Evolutionary conservation across 2,329 filamentous ascomycete species (phyloP).

Genomic region (Sporothrix pallida): DNA sequence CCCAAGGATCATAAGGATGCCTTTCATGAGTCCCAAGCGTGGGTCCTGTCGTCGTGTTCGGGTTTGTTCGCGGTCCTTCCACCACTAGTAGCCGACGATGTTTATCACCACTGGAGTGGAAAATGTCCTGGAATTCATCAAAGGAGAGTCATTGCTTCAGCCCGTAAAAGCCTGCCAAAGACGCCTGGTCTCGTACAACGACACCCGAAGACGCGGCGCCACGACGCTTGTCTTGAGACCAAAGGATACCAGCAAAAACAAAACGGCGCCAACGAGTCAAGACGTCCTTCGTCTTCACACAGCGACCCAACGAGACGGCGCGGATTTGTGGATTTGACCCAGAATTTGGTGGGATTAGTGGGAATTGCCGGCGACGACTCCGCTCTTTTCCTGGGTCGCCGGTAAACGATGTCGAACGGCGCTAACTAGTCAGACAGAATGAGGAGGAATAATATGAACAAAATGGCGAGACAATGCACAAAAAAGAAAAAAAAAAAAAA

Average conservation of each 20-base stretch:
- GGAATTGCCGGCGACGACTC: background rate
- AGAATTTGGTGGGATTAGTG: no score
- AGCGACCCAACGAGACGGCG: background rate
- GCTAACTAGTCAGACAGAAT: background rate
- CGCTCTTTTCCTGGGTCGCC: background rate
- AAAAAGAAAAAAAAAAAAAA: background rate
- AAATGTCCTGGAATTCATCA: no score
- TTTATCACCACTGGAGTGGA: background rate
- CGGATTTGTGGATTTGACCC: no score
- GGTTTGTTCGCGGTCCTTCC: no score
- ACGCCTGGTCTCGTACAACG: background rate
- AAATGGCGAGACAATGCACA: background rate
- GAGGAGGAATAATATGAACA: no score
- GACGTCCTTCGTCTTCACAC: background rate
- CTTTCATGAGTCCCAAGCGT: constrained; percentile 6
- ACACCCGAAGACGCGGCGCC: background rate
- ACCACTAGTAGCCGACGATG: background rate
- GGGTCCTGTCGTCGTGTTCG: background rate
- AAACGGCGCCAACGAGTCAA: constrained; percentile 20
- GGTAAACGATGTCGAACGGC: no score
- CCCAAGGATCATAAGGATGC: background rate
- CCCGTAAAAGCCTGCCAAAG: background rate
- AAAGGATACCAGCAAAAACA: background rate
- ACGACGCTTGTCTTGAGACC: no score
- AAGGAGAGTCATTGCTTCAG: no score